Conservation (phyloP, 352 stramenopile genomes). For the Globisporangium splendens region DNA sequence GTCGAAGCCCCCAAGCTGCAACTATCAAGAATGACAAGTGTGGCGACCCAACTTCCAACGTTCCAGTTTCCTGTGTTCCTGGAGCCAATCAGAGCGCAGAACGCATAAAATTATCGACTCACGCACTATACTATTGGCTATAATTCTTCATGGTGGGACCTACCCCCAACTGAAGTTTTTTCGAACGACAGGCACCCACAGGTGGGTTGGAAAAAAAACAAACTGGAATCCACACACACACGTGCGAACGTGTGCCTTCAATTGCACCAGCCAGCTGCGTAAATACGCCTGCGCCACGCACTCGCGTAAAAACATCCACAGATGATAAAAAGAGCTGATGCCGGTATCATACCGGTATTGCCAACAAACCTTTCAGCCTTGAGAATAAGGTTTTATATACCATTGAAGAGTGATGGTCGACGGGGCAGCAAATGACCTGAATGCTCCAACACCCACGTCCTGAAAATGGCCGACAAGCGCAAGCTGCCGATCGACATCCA, state of each 20-base stretch:
- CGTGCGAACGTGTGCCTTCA: neutral
- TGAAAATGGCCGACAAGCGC: slow-evolving; percentile 49
- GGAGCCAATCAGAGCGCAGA: neutral
- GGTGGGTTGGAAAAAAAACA: neutral
- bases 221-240: neutral
- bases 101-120: no score
- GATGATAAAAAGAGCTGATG: neutral
- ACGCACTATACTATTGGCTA: neutral
- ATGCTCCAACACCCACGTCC: neutral
- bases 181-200: neutral
- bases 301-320: neutral
- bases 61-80: neutral
- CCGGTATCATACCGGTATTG: neutral
- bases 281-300: no score
- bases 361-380: neutral
- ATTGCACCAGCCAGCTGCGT: neutral
- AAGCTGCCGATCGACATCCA: slow-evolving; percentile 77
- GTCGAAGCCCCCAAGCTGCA: neutral
- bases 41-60: neutral
- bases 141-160: neutral
- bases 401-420: neutral
- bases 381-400: neutral
- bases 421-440: neutral
- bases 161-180: slow-evolving; percentile 2
- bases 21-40: slow-evolving; percentile 3